Evolutionary conservation across 371 early-diverging fungal genomes (phyloP).

Genomic region (Furculomyces boomerangus): DNA sequence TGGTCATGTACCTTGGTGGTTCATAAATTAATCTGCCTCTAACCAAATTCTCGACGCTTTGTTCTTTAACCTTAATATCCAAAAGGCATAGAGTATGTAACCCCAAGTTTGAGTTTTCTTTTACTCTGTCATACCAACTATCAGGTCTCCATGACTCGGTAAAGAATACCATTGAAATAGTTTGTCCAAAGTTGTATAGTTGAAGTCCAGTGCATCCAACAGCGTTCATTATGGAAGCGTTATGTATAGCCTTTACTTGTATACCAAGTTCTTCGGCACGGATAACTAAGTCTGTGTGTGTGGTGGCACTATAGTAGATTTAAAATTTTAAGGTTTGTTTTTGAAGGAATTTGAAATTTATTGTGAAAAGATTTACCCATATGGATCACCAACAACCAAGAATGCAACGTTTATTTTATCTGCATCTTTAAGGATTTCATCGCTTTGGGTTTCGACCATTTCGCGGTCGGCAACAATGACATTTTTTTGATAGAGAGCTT

Average conservation of each 20-base stretch:
- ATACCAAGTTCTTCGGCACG: conserved; percentile 82
- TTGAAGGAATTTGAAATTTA: neutral
- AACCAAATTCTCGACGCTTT: conserved; percentile 63
- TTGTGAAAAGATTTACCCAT: conserved; percentile 21
- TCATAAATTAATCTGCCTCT: conserved; percentile 85
- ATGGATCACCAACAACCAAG: conserved; percentile 98
- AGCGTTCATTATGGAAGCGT: conserved; percentile 98
- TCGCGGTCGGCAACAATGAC: conserved; percentile 87
- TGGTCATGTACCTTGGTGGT: conserved; percentile 96
- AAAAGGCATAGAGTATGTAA: conserved; percentile 93
- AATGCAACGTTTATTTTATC: conserved; percentile 81
- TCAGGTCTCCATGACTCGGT: conserved; percentile 76
- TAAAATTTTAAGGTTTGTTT: conserved; percentile 10
- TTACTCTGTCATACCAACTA: conserved; percentile 89
- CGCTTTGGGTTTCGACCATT: conserved; percentile 88
- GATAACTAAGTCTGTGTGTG: conserved; percentile 94
- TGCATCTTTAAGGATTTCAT: conserved; percentile 76
- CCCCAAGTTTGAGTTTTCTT: conserved; percentile 61
- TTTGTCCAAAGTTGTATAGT: conserved; percentile 97
- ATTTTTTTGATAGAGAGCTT: conserved; percentile 70
- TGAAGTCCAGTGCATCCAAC: conserved; percentile 96
- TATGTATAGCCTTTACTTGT: conserved; percentile 82
- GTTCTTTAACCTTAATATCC: conserved; percentile 99
- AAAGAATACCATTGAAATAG: conserved; percentile 98
- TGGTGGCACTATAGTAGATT: conserved; percentile 81